Base-by-base conservation (phyloP, 495 filamentous ascomycete genomes). In the Hypomontagnella monticulosa region DNA sequence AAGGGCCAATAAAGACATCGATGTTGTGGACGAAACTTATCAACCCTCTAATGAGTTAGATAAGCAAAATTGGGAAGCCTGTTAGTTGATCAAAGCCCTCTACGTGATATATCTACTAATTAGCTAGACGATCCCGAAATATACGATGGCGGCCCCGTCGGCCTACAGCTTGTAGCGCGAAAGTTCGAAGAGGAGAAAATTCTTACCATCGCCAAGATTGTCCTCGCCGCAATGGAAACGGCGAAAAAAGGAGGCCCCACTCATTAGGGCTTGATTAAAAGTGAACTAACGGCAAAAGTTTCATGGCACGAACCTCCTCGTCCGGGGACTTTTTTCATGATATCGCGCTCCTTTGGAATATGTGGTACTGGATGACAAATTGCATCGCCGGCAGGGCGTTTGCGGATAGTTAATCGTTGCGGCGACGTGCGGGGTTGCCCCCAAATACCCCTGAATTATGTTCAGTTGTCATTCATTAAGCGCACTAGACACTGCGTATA, bases 151-250 rank as follows among this genome's bases (percentile, higher is more conserved):
- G 79, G 73, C 1, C 81, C 81, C 0, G 80, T 83, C 10, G 78
- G 74, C 0, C 64, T 85, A n/a, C 82, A 84, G 67, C 68, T 82
- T 54, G 79, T 84, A 18, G 79, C 74, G 0, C 56, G 82, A 11
- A 73, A 77, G 38, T 71, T 83, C 49, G 79, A 78, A 61, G 83
- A 85, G 56, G 83, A 85, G 66, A 80, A 78, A 65, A 73, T 79
- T 0, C 47, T 80, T 63, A 76, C 75, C 16, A 78, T 83, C 33
- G 64, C 65, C 4, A 62, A 64, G 32, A 48, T 70, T 46, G 61
- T 74, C 4, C 16, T 42, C 15, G 60, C 70, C 0, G 67, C 70
- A 1, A 50, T 67, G 15, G 43, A 61, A 19, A 61, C 38, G 19
- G 46, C 47, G 37, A 52, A 19, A 19, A 9, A 19, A 27, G 23